Evolutionary conservation across 129 eudicot genomes (phyloP), one percentile per base, ranked within the genome.

Genomic region (Silybum marianum): DNA sequence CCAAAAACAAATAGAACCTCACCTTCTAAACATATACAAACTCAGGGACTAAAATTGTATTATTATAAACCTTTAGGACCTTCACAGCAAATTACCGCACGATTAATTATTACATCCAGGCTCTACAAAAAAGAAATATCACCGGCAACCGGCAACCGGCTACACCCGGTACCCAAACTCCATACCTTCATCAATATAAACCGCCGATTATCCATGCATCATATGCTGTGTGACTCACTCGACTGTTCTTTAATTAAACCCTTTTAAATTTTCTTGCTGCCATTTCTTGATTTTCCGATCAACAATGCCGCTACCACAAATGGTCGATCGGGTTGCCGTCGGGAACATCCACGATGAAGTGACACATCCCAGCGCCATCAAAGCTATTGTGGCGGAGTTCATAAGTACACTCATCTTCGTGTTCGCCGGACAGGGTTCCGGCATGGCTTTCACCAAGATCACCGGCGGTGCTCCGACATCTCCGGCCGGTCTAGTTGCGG

Each of bases 351-450:
- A 44, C 34, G 86, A 87, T 6, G 93, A 89, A 78, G 85, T 87
- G 42, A 16, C 73, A 1, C 90, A 87, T 13, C 88, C 93, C 1
- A 74, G 81, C 30, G 89, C 93, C 86, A 74, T 89, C 39, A 87
- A 87, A 82, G 84, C 90, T 4, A 85, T 88, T 19, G 25, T 85
- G 21, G 93, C 91, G 0, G 93, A 89, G 83, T 89, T 87, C 83
- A 85, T 89, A 26, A 83, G 89, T 58, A 86, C 93, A 13, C 88
- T 89, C 2, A 83, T 89, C 3, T 89, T 89, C 71, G 93, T 89
- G 67, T 87, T 87, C 84, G 93, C 93, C 39, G 93, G 93, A 8
- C 85, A 87, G 48, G 93, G 93, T 9, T 85, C 93, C 66, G 90
- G 90, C 16, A 85, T 89, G 87, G 90, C 93, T 6, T 89, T 48